Evolutionary conservation across 106 monocot genomes (phyloP).

Genomic region (Acorus calamus): DNA sequence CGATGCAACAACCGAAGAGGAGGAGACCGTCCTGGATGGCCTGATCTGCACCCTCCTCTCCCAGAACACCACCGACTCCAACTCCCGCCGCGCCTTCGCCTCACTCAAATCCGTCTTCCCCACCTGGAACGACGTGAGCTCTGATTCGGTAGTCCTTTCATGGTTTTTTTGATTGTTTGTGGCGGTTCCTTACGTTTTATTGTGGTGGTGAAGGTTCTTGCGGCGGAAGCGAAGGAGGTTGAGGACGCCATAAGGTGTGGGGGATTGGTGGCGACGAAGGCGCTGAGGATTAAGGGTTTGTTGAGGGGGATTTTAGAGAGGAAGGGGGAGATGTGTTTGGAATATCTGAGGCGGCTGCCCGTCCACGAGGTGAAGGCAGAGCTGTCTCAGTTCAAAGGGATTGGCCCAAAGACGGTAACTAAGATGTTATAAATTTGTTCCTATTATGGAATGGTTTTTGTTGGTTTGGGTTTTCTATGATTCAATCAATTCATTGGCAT

Average conservation of each 20-base stretch:
- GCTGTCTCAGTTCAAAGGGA: constrained; percentile 72
- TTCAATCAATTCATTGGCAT: too few species aligned
- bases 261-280: constrained; percentile 58
- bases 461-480: too few species aligned
- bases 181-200: neutral
- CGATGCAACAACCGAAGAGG: constrained; percentile 1
- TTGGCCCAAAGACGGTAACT: constrained; percentile 75
- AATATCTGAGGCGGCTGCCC: constrained; percentile 50
- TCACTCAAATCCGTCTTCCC: constrained; percentile 67
- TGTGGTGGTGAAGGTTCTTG: constrained; percentile 30
- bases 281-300: constrained; percentile 50
- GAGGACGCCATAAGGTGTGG: constrained; percentile 67
- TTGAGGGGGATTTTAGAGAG: constrained; percentile 36
- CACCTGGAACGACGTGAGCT: constrained; percentile 36
- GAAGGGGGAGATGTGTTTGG: constrained; percentile 37
- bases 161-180: neutral
- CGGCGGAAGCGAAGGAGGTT: constrained; percentile 30
- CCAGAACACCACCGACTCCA: constrained; percentile 78
- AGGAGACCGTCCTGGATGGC: constrained; percentile 51
- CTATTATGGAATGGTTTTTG: too few species aligned
- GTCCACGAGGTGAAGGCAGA: constrained; percentile 60
- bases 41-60: constrained; percentile 65
- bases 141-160: neutral
- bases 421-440: too few species aligned
- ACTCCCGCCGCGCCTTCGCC: constrained; percentile 49